Percentiles rank a stretch among this genome's conserved stretches.
These are phyloP conservation scores for Sporobolomyces roseus DNA, from an alignment of 768 basidiomycete genomes.

Conservation along the genomic window DNA sequence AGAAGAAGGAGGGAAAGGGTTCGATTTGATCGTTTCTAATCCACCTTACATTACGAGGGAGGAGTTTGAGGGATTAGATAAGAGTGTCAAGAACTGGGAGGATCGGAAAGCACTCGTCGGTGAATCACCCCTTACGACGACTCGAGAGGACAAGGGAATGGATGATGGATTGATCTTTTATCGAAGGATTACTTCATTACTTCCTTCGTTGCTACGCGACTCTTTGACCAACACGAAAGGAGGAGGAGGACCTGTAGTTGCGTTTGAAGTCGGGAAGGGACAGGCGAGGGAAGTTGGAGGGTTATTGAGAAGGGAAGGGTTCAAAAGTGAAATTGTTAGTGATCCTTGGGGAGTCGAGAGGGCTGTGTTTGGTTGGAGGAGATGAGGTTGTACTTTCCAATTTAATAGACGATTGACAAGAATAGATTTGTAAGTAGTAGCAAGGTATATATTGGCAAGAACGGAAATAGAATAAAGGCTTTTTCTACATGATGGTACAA, in stretches of 20 bases:
- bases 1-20: conserved; percentile 50
- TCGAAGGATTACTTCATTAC: conserved; percentile 63
- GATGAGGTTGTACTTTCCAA: too few species aligned
- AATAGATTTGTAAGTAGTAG: too few species aligned
- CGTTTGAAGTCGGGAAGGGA: conserved; percentile 41
- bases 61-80: conserved; percentile 63
- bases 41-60: conserved; percentile 75
- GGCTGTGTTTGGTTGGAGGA: conserved; percentile 27
- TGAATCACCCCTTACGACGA: conserved; percentile 53
- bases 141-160: neutral
- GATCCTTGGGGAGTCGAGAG: conserved; percentile 39
- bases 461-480: too few species aligned
- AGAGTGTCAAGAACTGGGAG: conserved; percentile 72
- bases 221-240: neutral
- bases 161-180: conserved; percentile 65
- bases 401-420: too few species aligned
- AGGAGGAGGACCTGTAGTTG: conserved; percentile 22
- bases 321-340: conserved; percentile 10
- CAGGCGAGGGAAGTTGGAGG: conserved; percentile 34
- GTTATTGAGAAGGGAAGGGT: conserved; percentile 14
- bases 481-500: neutral
- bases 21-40: conserved; percentile 77
- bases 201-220: conserved; percentile 44
- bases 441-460: neutral
- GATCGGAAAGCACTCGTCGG: conserved; percentile 77